These are phyloP conservation scores for Delphinella strobiligena DNA, from an alignment of 2,329 filamentous ascomycete species.

Conservation along the genomic window DNA sequence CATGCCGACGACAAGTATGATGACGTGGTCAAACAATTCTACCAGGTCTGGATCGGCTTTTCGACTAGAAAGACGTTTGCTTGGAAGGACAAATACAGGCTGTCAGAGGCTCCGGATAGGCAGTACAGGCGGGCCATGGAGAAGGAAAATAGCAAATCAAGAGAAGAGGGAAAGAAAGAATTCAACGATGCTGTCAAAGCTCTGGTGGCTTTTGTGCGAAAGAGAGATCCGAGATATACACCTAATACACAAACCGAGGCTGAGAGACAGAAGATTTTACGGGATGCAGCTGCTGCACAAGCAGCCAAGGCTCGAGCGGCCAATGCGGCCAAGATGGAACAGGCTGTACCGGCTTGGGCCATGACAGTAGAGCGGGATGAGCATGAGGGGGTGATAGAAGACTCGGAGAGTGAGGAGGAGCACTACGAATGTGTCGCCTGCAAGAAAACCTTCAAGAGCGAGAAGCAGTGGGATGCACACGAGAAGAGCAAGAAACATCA, in stretches of 20 bases:
- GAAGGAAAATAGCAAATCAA: constrained; percentile 78
- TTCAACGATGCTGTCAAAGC: constrained; percentile 89
- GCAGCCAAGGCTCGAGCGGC: constrained; percentile 71
- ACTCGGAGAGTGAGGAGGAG: constrained; percentile 37
- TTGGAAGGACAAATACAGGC: constrained; percentile 77
- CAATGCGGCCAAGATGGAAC: constrained; percentile 61
- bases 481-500: constrained; percentile 94
- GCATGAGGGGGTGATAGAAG: constrained; percentile 37
- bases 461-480: constrained; percentile 81
- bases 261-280: constrained; percentile 65
- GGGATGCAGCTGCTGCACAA: constrained; percentile 71
- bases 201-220: constrained; percentile 77
- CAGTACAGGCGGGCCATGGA: constrained; percentile 76
- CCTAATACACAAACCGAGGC: constrained; percentile 65
- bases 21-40: constrained; percentile 67
- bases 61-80: constrained; percentile 73
- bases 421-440: constrained; percentile 53
- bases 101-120: constrained; percentile 79
- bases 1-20: constrained; percentile 63
- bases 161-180: constrained; percentile 72
- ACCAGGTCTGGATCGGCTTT: constrained; percentile 68
- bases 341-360: constrained; percentile 64
- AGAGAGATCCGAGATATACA: constrained; percentile 77
- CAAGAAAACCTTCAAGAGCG: constrained; percentile 66
- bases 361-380: constrained; percentile 44